phyloP scores from a whole-genome alignment of 1,284 basidiomycete genomes.

The Pseudozyma thailandica region DNA sequence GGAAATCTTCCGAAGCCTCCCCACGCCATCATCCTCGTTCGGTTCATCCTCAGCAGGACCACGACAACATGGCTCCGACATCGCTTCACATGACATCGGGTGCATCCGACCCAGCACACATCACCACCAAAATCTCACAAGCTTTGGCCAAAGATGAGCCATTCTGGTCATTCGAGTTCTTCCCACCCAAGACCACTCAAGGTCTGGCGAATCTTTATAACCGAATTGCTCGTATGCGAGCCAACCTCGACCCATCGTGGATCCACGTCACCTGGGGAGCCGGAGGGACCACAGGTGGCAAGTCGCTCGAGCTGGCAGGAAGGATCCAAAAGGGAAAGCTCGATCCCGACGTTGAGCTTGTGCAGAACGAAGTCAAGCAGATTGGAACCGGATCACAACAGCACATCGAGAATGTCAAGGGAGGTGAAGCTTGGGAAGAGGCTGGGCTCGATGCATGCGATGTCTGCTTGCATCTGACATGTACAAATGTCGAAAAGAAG shows the following conservation, averaged over 20 bases:
- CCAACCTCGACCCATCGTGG: conserved; percentile 72
- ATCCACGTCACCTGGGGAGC: conserved; percentile 92
- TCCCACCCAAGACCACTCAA: conserved; percentile 90
- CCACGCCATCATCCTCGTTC: neutral
- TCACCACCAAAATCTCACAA: conserved; percentile 36
- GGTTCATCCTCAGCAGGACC: no score
- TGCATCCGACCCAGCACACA: conserved; percentile 36
- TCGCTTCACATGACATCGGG: conserved; percentile 2
- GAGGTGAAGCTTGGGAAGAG: conserved; percentile 20
- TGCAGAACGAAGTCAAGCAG: conserved; percentile 12
- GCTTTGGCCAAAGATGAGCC: conserved; percentile 30
- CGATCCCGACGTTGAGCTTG: conserved; percentile 35
- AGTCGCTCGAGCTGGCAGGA: conserved; percentile 80
- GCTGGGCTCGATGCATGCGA: conserved; percentile 81
- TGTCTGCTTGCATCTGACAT: conserved; percentile 93
- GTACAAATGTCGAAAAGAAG: conserved; percentile 87
- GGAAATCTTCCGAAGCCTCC: neutral
- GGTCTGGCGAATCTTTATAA: conserved; percentile 75
- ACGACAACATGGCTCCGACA: conserved; percentile 2
- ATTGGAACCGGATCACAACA: conserved; percentile 10
- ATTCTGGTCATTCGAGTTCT: conserved; percentile 83
- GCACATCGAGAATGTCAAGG: conserved; percentile 24
- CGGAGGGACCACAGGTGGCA: conserved; percentile 89
- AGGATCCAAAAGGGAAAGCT: conserved; percentile 61
- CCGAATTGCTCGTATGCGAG: conserved; percentile 72